These are phyloP conservation scores for Zizania latifolia DNA, from an alignment of 176 grass and related monocot species.

Conservation along the genomic window DNA sequence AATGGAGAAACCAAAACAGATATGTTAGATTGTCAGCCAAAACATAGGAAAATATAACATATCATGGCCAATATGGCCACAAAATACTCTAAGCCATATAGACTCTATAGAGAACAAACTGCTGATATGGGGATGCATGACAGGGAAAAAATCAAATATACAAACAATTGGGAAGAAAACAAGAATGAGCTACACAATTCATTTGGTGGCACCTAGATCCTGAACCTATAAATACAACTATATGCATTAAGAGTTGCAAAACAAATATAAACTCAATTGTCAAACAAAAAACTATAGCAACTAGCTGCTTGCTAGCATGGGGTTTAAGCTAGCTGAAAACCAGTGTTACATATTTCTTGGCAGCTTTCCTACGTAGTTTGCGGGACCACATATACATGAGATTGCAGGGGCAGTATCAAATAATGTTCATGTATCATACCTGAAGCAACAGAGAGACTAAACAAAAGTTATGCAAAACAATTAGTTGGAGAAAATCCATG, in stretches of 20 bases:
- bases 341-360: neutral
- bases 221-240: too few relatives aligned
- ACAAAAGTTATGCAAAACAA: neutral
- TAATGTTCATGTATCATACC: neutral
- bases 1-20: constrained; percentile 7
- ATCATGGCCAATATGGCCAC: too few relatives aligned
- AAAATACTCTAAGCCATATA: neutral
- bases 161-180: neutral
- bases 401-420: neutral
- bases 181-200: neutral
- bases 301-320: neutral
- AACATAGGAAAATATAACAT: too few relatives aligned
- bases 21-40: neutral
- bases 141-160: neutral
- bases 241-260: too few relatives aligned
- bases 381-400: neutral
- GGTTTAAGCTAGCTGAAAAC: neutral
- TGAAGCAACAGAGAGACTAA: neutral
- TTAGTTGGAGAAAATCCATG: neutral
- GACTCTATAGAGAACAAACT: neutral
- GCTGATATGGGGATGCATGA: neutral
- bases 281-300: neutral
- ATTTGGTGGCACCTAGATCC: too few relatives aligned
- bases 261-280: neutral
- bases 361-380: neutral